Evolutionary conservation across 2,329 filamentous ascomycete species (phyloP), one percentile per base, ranked within the genome.

Genomic region (Westerdykella ornata): DNA sequence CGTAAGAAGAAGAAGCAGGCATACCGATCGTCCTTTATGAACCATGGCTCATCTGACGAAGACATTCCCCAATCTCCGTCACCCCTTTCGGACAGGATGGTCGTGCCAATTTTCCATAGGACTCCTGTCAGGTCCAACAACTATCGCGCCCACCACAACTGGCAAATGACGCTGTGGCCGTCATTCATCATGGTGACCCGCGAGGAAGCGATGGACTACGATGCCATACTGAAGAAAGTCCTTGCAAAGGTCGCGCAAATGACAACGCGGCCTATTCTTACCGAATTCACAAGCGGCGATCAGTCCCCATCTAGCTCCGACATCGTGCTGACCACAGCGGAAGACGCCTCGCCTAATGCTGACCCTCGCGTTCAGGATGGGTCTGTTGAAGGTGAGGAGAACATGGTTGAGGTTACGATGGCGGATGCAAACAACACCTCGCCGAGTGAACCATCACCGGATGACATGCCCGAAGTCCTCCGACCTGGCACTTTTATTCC

Each of bases 391-490:
- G 85, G 88, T 8, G 90, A 96, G 62, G 89, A 96, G 46, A 87
- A 87, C 46, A 80, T 96, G 56, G 85, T 97, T 5, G 86, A 96
- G 59, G 82, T 98, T 13, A 85, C 85, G 1, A 89, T 96, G 82
- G 81, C 80, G 39, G 83, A 88, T 53, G 69, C 71, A 2, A 59
- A 59, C 13, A 70, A 74, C 43, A 49, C 52, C 4, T 40, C 48
- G 15, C 26, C 45, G 16, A 43, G 49, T 17, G 60, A 62, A 32
- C 7, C 22, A 11, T 26, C 22, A 9, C 12, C 22, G 3, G 22
- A 26, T 26, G 60, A 58, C 14, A 41, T 48, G 9, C 56, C 62
- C 2, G 53, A 60, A 16, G 48, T 87, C 70, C 72, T 72, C 70
- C 48, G 68, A 69, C 50, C 75, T 67, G 51, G 69, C 43, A 71